Conservation (phyloP, 2,329 filamentous ascomycete species). For the Didymellaceae sp. region DNA sequence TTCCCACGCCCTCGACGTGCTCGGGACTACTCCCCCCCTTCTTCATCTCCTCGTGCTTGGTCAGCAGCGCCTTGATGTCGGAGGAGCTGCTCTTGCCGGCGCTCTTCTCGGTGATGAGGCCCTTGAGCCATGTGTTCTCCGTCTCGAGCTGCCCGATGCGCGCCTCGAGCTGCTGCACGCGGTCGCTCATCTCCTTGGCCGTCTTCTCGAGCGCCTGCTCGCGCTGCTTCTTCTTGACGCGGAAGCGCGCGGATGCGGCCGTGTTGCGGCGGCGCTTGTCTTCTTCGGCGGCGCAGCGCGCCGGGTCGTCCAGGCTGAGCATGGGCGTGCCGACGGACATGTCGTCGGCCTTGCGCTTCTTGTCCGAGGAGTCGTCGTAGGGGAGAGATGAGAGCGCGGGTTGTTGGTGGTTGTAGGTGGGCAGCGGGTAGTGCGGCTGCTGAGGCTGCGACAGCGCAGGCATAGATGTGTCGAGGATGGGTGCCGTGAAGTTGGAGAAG, state of each 20-base stretch:
- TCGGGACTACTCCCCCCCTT: conserved; percentile 45
- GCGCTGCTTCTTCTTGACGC: conserved; percentile 63
- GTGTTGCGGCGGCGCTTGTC: conserved; percentile 62
- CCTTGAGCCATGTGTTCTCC: conserved; percentile 61
- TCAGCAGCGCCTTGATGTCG: conserved; percentile 45
- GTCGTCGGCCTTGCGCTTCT: conserved; percentile 56
- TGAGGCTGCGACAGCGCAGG: conserved; percentile 36
- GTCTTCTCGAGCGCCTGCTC: conserved; percentile 60
- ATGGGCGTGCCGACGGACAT: conserved; percentile 38
- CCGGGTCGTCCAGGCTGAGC: conserved; percentile 53
- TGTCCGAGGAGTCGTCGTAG: conserved; percentile 43
- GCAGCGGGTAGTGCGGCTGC: conserved; percentile 32
- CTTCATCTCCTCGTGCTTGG: conserved; percentile 42
- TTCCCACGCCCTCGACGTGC: conserved; percentile 49
- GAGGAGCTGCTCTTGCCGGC: conserved; percentile 42
- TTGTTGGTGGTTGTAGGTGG: conserved; percentile 37
- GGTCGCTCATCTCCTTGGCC: conserved; percentile 59
- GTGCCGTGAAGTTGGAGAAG: conserved; percentile 51
- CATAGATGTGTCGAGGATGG: conserved; percentile 43
- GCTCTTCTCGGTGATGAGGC: conserved; percentile 59
- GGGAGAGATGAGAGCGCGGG: conserved; percentile 38
- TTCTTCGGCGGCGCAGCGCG: conserved; percentile 57
- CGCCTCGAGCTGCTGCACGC: conserved; percentile 58
- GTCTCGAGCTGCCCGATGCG: conserved; percentile 62
- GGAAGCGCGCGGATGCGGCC: conserved; percentile 60